These are phyloP conservation scores for Naematelia encephala DNA, from an alignment of 768 basidiomycete genomes.

Conservation along the genomic window DNA sequence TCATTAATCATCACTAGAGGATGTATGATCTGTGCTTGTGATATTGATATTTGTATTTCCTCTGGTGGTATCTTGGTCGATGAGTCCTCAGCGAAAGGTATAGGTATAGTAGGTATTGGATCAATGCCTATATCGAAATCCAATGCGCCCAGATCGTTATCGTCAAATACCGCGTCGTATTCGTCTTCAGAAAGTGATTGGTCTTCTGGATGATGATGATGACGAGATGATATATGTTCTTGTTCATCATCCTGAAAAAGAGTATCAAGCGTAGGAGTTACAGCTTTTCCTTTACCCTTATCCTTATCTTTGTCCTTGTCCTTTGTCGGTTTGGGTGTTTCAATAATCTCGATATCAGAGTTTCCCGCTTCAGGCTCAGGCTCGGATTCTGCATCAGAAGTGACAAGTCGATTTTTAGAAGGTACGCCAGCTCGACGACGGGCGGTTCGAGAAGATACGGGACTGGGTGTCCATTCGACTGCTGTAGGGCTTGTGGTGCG, in stretches of 20 bases:
- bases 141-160: neutral
- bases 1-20: constrained; percentile 1
- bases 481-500: neutral
- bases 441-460: neutral
- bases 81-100: neutral
- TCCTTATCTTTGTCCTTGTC: neutral
- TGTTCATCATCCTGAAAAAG: neutral
- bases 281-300: neutral
- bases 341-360: neutral
- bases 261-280: neutral
- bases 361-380: too few species aligned
- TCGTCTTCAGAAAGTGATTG: too few species aligned
- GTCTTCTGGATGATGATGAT: too few species aligned
- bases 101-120: too few species aligned
- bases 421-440: neutral
- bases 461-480: neutral
- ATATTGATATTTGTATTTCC: too few species aligned
- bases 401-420: neutral
- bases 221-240: too few species aligned
- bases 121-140: neutral
- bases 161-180: neutral
- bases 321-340: too few species aligned
- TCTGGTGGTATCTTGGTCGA: too few species aligned
- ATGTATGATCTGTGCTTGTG: neutral
- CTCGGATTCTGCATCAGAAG: neutral